Evolutionary conservation across 2,329 filamentous ascomycete species (phyloP), one percentile per base, ranked within the genome.

Genomic region (Aspergillus sp.): DNA sequence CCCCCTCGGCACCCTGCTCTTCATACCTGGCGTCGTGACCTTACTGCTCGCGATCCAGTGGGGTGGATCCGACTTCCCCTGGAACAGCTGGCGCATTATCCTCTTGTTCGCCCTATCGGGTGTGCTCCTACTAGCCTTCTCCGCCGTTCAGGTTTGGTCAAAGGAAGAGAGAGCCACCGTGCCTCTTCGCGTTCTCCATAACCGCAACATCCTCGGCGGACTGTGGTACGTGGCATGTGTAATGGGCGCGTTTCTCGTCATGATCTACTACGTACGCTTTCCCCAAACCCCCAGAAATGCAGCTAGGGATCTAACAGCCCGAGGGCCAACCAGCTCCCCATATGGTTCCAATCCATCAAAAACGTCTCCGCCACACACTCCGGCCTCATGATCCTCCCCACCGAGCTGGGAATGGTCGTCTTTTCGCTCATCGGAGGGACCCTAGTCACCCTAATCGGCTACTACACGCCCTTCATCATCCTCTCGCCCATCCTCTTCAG

Each of bases 31-130:
- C 1, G 42, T 60, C 3, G 46, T 65, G 39, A 60, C 59, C n/a
- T 53, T 64, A 6, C 49, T 63, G 6, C 57, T 65, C 4, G 62
- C 59, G 4, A 52, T 65, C 1, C 57, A 64, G 18, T 65, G 62
- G 61, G 63, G 61, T 2, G 63, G 63, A 2, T 54, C 53, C 0
- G 56, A 47, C 2, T 65, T 64, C 32, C 3, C 51, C 1, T 65
- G 63, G 63, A 29, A 16, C 12, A 62, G 31, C 42, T 39, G 52
- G 5, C 56, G 56, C 0, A 56, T 64, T n/a, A 59, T 65, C 5
- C 57, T 16, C 1, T 49, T 65, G 0, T 49, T 65, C 3, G 26
- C 56, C 3, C 31, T 64, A 2, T 50, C 59, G 1, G 59, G 51
- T 1, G 22, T 58, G 3, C 52, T 65, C 3, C 22, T 62, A 1